A percentile compares a stretch with the other conserved stretches of the same genome.
Conservation (phyloP, 768 basidiomycete genomes). For the Amanita phalloides region DNA sequence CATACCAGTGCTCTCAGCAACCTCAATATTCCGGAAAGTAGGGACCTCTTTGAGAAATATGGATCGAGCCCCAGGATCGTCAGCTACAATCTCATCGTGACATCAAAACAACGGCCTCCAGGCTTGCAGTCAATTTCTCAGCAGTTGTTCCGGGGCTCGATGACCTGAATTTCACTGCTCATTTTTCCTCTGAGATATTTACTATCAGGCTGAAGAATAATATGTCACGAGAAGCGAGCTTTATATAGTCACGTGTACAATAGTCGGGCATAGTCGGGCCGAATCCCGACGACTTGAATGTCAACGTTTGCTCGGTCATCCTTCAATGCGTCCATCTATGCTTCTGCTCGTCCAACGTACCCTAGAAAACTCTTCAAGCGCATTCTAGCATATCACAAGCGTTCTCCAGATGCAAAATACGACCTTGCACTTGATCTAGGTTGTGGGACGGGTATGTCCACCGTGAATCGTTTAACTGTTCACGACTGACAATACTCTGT, state of each 20-base stretch:
- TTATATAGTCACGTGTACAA: too few species aligned
- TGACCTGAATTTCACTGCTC: too few species aligned
- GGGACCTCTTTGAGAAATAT: slow-evolving; percentile 6
- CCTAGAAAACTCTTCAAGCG: slow-evolving; percentile 54
- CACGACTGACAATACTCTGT: too few species aligned
- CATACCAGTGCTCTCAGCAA: background rate
- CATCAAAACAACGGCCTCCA: too few species aligned
- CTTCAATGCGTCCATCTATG: slow-evolving; percentile 61
- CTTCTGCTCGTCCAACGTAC: slow-evolving; percentile 64
- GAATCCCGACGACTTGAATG: background rate
- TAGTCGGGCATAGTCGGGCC: too few species aligned
- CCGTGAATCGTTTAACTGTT: too few species aligned
- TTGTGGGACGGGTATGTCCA: slow-evolving; percentile 47
- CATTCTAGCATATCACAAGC: slow-evolving; percentile 48
- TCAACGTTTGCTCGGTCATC: slow-evolving; percentile 61
- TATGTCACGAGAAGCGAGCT: too few species aligned
- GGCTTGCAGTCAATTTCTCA: too few species aligned
- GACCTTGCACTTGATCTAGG: slow-evolving; percentile 64
- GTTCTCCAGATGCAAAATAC: slow-evolving; percentile 23
- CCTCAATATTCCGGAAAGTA: background rate
- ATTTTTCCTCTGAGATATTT: too few species aligned
- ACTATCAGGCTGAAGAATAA: too few species aligned
- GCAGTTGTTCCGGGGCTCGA: too few species aligned
- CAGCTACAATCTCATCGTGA: slow-evolving; percentile 2
- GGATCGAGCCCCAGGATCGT: slow-evolving; percentile 4